Base-by-base conservation (phyloP, 116 monocot genomes). In the Dioscorea cayenensis region DNA sequence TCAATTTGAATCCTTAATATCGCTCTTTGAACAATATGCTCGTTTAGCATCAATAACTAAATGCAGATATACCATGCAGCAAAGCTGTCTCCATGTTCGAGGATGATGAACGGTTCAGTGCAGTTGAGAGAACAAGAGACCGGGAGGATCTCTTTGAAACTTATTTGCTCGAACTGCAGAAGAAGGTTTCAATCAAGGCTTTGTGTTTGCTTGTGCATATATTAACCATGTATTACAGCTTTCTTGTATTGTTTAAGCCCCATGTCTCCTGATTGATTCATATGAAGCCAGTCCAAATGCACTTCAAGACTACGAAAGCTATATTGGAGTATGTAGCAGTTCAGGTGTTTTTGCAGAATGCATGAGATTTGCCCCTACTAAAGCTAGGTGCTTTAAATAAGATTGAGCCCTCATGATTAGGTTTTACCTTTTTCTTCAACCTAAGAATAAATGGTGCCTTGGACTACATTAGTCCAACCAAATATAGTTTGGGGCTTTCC, bases 111-210 rank as follows among this genome's bases (percentile, higher is more conserved):
- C 76, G 94, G 21, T 99, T 89, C 48, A 87, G 37, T 75, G 89
- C 99, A 67, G 91, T 94, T 81, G 94, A 99, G 36, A 81, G 99
- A 58, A 36, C 81, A 51, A 80, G 89, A 75, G 99, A 99, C 29
- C 89, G 99, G 13, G 93, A 99, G 73, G 99, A 99, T 80, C 71
- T 99, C 19, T 99, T 87, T 80, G 89, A 99, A 36, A 77, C 74
- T 11, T 99, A 89, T 75, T 36, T 89, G 28, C 76, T 80, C 29
- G 99, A 99, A 63, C 99, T 99, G 25, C 86, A 91, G 71, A 99
- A 94, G 73, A 99, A 99, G 94, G 99, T 99, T 55, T 51, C 2
- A 49, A 18, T 67, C 21, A 25, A 11, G 23, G 49, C 9, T 25
- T 7, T 68, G 17, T 51, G 20, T 25, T 68, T 25, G 3, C 13